Conservation (phyloP, 805 yeast species). For the Alloascoidea africana region DNA sequence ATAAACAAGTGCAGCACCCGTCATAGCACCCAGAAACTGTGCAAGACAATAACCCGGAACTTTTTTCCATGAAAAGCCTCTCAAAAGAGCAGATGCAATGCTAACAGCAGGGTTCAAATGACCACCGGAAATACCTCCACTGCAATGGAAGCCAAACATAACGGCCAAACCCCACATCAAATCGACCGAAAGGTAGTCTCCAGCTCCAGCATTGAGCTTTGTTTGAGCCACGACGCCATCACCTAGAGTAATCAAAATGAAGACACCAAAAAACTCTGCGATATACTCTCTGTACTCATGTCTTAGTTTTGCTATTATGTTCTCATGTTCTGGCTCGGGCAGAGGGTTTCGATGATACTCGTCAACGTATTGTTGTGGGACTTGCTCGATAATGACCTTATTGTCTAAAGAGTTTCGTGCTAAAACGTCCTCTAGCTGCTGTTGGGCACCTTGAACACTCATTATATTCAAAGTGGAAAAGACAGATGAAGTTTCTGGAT, state of each 20-base stretch:
- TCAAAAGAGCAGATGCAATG: constrained; percentile 27
- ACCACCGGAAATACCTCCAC: constrained; percentile 48
- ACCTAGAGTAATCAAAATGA: constrained; percentile 30
- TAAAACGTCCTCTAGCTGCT: too few species aligned
- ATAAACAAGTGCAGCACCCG: constrained; percentile 30
- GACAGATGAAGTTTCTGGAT: too few species aligned
- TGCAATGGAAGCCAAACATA: constrained; percentile 30
- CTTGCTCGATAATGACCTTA: too few species aligned
- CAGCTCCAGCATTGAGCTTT: constrained; percentile 22
- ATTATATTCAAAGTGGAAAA: too few species aligned
- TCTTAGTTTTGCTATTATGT: too few species aligned
- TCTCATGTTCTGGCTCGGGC: too few species aligned
- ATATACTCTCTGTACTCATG: constrained; percentile 26
- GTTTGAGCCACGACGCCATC: constrained; percentile 33
- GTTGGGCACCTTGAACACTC: too few species aligned
- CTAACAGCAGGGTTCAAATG: constrained; percentile 42
- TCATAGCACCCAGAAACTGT: constrained; percentile 32
- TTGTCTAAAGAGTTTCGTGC: too few species aligned
- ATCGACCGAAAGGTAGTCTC: constrained; percentile 26
- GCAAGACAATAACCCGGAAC: constrained; percentile 28
- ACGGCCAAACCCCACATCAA: constrained; percentile 40
- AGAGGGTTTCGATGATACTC: too few species aligned
- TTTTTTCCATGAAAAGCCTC: constrained; percentile 36
- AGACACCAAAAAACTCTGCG: constrained; percentile 37
- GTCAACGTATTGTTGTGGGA: too few species aligned